phyloP scores from a whole-genome alignment of 306 rosid species.

The Dicorynia guianensis region DNA sequence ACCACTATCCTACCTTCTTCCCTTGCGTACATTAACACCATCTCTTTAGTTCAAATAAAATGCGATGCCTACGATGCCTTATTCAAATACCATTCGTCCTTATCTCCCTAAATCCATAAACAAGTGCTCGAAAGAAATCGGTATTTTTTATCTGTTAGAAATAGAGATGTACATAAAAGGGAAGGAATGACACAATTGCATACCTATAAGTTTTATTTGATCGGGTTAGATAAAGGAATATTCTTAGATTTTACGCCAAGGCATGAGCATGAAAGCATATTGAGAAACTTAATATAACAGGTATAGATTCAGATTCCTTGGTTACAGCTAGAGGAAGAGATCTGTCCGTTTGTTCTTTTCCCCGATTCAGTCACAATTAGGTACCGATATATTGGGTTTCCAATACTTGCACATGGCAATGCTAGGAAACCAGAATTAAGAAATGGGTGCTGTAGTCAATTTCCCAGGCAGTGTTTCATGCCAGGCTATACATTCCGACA shows the following conservation, averaged over 20 bases:
- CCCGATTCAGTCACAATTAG: conserved; percentile 27
- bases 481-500: conserved; percentile 36
- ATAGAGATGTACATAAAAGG: no score
- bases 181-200: no score
- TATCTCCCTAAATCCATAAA: no score
- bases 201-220: neutral
- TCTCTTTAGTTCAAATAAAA: neutral
- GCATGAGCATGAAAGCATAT: conserved; percentile 34
- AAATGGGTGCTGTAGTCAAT: conserved; percentile 43
- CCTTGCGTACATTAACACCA: neutral
- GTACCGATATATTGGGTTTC: conserved; percentile 31
- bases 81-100: no score
- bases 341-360: conserved; percentile 51
- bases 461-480: conserved; percentile 42
- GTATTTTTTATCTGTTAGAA: no score
- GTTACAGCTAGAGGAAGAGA: conserved; percentile 32
- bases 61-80: no score
- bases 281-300: conserved; percentile 38
- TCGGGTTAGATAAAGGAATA: conserved; percentile 30
- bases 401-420: neutral
- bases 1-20: no score
- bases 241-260: conserved; percentile 67
- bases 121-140: no score
- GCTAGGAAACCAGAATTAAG: conserved; percentile 14
- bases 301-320: conserved; percentile 45